Percentiles rank a stretch among this genome's conserved stretches.
Conservation (phyloP, 1,284 basidiomycete species). For the Schizophyllum amplum region DNA sequence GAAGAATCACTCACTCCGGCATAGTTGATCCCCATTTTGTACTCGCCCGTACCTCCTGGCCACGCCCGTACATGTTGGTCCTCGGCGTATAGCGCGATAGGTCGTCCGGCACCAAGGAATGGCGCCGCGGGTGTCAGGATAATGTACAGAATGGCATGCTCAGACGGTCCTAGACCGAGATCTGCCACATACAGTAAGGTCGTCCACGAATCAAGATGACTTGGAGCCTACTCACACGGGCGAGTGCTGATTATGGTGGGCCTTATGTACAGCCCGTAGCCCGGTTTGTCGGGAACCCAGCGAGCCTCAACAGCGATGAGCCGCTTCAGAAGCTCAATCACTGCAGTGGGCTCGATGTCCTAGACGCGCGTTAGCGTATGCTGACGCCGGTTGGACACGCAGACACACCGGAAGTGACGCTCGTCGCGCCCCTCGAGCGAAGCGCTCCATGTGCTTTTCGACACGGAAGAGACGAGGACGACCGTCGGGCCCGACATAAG, state of each 20-base stretch:
- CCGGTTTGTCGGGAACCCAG: constrained; percentile 67
- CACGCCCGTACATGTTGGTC: constrained; percentile 67
- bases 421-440: constrained; percentile 51
- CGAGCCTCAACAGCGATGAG: constrained; percentile 60
- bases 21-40: constrained; percentile 69
- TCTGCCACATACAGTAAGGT: constrained; percentile 33
- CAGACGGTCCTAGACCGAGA: constrained; percentile 37
- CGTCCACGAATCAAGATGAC: background rate
- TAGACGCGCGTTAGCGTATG: constrained; percentile 16
- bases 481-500: constrained; percentile 63
- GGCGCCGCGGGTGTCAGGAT: constrained; percentile 62
- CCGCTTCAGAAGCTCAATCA: constrained; percentile 63
- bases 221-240: constrained; percentile 29
- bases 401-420: constrained; percentile 58
- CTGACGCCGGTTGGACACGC: background rate
- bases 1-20: constrained; percentile 56
- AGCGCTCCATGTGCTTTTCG: constrained; percentile 73
- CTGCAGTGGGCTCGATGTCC: constrained; percentile 54
- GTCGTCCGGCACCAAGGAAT: constrained; percentile 47
- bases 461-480: constrained; percentile 70
- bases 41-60: constrained; percentile 71
- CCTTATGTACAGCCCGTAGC: constrained; percentile 72
- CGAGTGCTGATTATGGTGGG: constrained; percentile 84
- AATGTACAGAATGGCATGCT: constrained; percentile 66
- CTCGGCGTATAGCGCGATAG: constrained; percentile 64